Conservation (phyloP, 768 basidiomycete species). For the Podaxis sp. region DNA sequence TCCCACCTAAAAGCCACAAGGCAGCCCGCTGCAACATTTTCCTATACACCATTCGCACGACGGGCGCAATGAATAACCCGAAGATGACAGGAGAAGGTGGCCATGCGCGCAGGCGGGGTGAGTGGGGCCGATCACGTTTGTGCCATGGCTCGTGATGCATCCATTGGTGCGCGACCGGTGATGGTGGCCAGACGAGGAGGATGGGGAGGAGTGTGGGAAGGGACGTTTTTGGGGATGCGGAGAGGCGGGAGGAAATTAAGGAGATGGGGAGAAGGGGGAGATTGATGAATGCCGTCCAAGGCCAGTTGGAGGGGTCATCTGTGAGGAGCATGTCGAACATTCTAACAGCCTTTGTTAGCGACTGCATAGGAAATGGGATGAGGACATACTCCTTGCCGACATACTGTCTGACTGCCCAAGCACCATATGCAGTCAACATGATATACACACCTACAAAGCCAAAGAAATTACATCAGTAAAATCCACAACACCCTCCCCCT, state of each 20-base stretch:
- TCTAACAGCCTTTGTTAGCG: slow-evolving; percentile 25
- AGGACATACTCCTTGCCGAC: slow-evolving; percentile 61
- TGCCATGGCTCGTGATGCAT: slow-evolving; percentile 31
- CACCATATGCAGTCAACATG: slow-evolving; percentile 65
- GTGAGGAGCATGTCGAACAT: slow-evolving; percentile 66
- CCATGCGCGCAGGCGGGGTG: slow-evolving; percentile 32
- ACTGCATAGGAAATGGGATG: neutral
- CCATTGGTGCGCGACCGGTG: slow-evolving; percentile 33
- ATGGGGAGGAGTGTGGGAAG: slow-evolving; percentile 41
- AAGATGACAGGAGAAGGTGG: slow-evolving; percentile 61
- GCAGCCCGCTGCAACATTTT: slow-evolving; percentile 38
- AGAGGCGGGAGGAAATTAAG: slow-evolving; percentile 62
- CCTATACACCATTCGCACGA: slow-evolving; percentile 44
- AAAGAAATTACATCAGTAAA: neutral
- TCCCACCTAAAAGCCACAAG: slow-evolving; percentile 41
- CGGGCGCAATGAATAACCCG: slow-evolving; percentile 49
- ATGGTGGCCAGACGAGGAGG: slow-evolving; percentile 46
- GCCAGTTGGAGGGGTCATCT: slow-evolving; percentile 71
- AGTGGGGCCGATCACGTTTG: slow-evolving; percentile 22
- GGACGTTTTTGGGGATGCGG: slow-evolving; percentile 25
- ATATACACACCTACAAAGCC: slow-evolving; percentile 34
- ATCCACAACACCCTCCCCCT: too few species aligned
- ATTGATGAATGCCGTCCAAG: slow-evolving; percentile 72
- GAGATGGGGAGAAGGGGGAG: slow-evolving; percentile 69
- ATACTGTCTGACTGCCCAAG: slow-evolving; percentile 67